These are phyloP conservation scores for Licmophora abbreviata DNA, from an alignment of 108 stramenopile genomes.

Conservation along the genomic window DNA sequence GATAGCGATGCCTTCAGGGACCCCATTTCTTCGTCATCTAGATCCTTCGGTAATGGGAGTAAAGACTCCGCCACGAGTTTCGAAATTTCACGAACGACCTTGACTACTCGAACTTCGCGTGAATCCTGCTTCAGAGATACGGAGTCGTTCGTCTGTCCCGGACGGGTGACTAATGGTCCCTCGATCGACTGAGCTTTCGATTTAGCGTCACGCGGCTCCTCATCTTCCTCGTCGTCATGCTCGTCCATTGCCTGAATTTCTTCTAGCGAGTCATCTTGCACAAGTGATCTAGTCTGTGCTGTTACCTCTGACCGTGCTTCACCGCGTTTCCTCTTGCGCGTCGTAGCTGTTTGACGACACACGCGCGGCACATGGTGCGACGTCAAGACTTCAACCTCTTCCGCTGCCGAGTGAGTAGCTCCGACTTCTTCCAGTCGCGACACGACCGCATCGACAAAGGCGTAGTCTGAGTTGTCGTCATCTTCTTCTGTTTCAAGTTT, in stretches of 20 bases:
- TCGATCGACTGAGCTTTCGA: background rate
- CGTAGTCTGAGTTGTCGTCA: background rate
- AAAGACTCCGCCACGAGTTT: constrained; percentile 28
- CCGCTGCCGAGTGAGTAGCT: constrained; percentile 54
- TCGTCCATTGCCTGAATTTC: background rate
- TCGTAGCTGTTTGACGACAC: constrained; percentile 25
- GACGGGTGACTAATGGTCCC: too few species aligned
- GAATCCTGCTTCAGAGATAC: too few species aligned
- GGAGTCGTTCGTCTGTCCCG: too few species aligned
- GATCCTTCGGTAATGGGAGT: constrained; percentile 1
- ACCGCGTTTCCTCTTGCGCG: constrained; percentile 1
- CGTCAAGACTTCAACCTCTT: constrained; percentile 54
- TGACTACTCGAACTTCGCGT: constrained; percentile 31
- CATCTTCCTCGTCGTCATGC: constrained; percentile 4
- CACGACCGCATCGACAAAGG: constrained; percentile 29
- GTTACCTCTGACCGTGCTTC: too few species aligned
- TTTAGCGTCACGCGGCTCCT: background rate
- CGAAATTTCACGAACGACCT: constrained; percentile 34
- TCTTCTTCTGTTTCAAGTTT: background rate
- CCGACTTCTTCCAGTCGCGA: constrained; percentile 64
- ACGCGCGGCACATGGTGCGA: constrained; percentile 45
- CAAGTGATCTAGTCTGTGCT: too few species aligned
- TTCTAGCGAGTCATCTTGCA: background rate
- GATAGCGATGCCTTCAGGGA: background rate
- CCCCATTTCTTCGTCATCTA: background rate